Base-by-base conservation (phyloP, 129 eudicot species). In the Flaveria bidentis region DNA sequence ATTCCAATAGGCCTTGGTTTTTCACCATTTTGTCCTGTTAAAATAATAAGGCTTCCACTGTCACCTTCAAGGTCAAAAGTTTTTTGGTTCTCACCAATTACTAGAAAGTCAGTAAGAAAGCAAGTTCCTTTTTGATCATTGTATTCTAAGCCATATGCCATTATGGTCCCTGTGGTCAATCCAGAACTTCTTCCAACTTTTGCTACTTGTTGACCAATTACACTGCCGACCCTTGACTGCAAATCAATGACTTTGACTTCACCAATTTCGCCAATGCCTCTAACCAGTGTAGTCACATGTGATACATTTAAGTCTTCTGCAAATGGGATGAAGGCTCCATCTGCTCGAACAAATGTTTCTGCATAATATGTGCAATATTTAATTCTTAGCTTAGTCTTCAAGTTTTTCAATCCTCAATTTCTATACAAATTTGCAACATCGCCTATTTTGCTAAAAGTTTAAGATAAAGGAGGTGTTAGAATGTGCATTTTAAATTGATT, bases 161-260 rank as follows among this genome's bases (percentile, higher is more conserved):
- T 91, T 83, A 91, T 87, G 25, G 95, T 91, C 76, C 97, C 97
- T 22, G 87, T 82, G 72, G 97, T 88, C 86, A 88, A 82, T 20
- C 97, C 97, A 8, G 97, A 91, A 84, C 97, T 91, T 76, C 96
- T 88, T 78, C 97, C 97, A 55, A 91, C 97, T 84, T 91, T 91
- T 33, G 84, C 77, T 66, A 91, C 97, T 78, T 85, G 89, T 82
- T 83, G 87, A 58, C 97, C 97, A 22, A 91, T 81, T 74, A 91
- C 74, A 69, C 90, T 91, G 80, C 72, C 76, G 80, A 91, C 84
- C 13, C 86, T 85, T 64, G 96, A 88, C 89, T 91, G 97, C 84
- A 91, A 84, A 78, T 91, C 95, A 77, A 91, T 88, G 72, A 22
- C 74, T 67, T 91, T 82, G 78, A 91, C 96, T 52, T 87, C 87